phyloP scores from a whole-genome alignment of 371 early-diverging fungal genomes.

The Mortierella sp. region DNA sequence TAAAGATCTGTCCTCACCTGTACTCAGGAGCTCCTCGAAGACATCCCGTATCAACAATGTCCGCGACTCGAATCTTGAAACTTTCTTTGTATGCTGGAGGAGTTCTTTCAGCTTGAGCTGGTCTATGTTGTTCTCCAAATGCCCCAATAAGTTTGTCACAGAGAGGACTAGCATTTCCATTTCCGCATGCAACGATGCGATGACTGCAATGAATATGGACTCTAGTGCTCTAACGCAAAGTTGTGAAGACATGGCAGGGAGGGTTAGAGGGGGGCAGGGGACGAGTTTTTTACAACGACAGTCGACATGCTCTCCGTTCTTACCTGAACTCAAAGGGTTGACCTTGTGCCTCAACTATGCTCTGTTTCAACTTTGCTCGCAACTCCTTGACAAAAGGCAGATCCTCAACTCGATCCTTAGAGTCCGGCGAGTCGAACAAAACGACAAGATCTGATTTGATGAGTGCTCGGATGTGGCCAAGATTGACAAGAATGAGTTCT shows the following conservation, averaged over 20 bases:
- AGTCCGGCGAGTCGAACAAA: conserved; percentile 76
- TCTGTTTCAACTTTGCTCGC: conserved; percentile 71
- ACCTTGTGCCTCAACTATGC: conserved; percentile 55
- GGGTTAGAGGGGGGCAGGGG: too few species aligned
- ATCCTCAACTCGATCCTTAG: conserved; percentile 72
- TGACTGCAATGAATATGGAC: conserved; percentile 79
- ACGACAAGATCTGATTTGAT: conserved; percentile 81
- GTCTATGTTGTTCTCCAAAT: conserved; percentile 78
- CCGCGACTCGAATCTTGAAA: conserved; percentile 78
- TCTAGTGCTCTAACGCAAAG: conserved; percentile 69
- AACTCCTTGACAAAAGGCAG: conserved; percentile 82
- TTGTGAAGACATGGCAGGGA: neutral
- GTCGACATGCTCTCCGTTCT: too few species aligned
- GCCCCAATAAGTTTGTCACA: conserved; percentile 67
- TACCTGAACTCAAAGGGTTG: conserved; percentile 80
- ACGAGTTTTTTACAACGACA: neutral
- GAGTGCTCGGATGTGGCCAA: conserved; percentile 82
- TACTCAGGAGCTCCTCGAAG: conserved; percentile 80
- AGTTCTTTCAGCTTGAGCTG: conserved; percentile 78
- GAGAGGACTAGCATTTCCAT: conserved; percentile 71
- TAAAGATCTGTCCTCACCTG: conserved; percentile 61
- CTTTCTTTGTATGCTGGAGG: conserved; percentile 75
- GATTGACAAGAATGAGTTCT: conserved; percentile 82
- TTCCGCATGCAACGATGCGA: conserved; percentile 75
- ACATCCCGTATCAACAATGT: conserved; percentile 78